Evolutionary conservation across 73 alveolate species (phyloP).

Genomic region (Stentor coeruleus): DNA sequence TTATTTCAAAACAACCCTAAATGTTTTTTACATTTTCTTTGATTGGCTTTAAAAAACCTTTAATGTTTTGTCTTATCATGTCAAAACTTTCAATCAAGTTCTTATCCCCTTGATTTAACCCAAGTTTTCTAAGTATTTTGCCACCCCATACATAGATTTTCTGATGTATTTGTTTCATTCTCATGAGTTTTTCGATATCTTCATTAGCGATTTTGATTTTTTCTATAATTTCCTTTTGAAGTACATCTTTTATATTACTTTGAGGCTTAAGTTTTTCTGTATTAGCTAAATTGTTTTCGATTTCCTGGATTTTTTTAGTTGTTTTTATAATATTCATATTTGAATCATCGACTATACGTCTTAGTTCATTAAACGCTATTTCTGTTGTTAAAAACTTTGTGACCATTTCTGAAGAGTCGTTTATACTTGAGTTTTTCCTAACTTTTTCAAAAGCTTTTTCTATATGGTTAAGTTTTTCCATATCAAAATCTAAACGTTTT

Average conservation of each 20-base stretch:
- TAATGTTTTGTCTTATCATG: neutral
- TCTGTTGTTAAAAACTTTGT: slow-evolving; percentile 59
- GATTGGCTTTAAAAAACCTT: neutral
- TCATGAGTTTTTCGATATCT: neutral
- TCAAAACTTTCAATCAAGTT: neutral
- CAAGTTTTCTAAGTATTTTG: slow-evolving; percentile 12
- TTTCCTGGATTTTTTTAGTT: neutral
- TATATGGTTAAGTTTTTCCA: slow-evolving; percentile 47
- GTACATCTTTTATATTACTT: neutral
- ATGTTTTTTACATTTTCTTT: neutral
- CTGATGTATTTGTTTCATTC: neutral
- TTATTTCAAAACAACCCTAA: too few species aligned
- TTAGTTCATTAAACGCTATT: slow-evolving; percentile 47
- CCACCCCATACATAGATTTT: neutral
- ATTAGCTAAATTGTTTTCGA: neutral
- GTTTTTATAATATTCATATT: neutral
- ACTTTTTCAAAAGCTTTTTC: slow-evolving; percentile 62
- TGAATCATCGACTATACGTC: neutral
- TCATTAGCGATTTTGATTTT: neutral
- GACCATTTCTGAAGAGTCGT: slow-evolving; percentile 62
- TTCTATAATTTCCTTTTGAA: neutral
- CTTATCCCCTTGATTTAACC: neutral
- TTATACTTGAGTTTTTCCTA: slow-evolving; percentile 35
- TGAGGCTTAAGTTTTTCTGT: neutral
- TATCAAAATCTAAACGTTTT: slow-evolving; percentile 63